Evolutionary conservation across 1,139 yeast genomes (phyloP).

Genomic region (Kodamaea sp.): DNA sequence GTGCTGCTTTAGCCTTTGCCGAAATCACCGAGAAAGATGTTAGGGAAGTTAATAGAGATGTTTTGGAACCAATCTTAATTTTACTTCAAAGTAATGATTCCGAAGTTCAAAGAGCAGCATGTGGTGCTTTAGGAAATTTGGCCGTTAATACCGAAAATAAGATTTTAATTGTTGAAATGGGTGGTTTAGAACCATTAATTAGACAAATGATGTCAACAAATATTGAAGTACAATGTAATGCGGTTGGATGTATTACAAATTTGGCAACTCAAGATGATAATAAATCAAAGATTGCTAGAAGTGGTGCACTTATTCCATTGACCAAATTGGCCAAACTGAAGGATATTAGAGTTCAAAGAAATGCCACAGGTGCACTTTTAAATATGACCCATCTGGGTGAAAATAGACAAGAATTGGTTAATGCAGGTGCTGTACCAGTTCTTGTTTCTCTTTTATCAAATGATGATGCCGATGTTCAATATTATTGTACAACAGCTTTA

Average conservation of each 20-base stretch:
- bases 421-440: slow-evolving; percentile 98
- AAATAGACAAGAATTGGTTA: slow-evolving; percentile 92
- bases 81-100: slow-evolving; percentile 83
- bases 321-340: slow-evolving; percentile 91
- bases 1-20: slow-evolving; percentile 98
- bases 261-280: slow-evolving; percentile 98
- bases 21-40: slow-evolving; percentile 97
- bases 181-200: slow-evolving; percentile 92
- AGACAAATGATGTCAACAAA: slow-evolving; percentile 97
- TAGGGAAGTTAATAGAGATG: slow-evolving; percentile 84
- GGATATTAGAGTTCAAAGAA: slow-evolving; percentile 94
- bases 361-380: slow-evolving; percentile 95
- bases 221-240: slow-evolving; percentile 97
- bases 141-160: slow-evolving; percentile 97
- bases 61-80: slow-evolving; percentile 86
- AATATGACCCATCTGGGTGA: slow-evolving; percentile 98
- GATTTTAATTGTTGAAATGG: slow-evolving; percentile 92
- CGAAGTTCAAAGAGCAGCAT: slow-evolving; percentile 97
- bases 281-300: slow-evolving; percentile 89
- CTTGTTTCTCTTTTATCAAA: slow-evolving; percentile 84
- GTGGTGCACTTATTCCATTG: slow-evolving; percentile 94
- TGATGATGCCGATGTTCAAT: slow-evolving; percentile 94
- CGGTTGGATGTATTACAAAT: slow-evolving; percentile 97
- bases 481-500: slow-evolving; percentile 95
- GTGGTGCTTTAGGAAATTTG: slow-evolving; percentile 95